Percentiles rank a stretch among this genome's conserved stretches.
These are phyloP conservation scores for Tremellales sp. DNA, from an alignment of 1,284 basidiomycete genomes.

Conservation along the genomic window DNA sequence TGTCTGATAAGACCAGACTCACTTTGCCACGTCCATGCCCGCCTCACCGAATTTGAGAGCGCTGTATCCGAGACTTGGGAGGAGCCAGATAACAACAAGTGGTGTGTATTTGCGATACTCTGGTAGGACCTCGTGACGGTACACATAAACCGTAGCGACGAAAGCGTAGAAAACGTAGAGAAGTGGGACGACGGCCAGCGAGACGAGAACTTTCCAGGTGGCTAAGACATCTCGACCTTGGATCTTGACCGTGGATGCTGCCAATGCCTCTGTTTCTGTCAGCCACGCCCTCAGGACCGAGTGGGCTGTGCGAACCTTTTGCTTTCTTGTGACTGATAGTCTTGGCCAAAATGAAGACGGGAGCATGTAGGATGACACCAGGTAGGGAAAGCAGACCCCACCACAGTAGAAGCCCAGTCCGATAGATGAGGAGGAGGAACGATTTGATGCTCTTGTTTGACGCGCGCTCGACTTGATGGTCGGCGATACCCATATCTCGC, in stretches of 20 bases:
- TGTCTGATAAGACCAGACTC: conserved; percentile 6
- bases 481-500: conserved; percentile 89
- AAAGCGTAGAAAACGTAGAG: conserved; percentile 81
- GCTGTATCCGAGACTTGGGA: conserved; percentile 89
- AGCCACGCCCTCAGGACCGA: neutral
- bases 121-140: conserved; percentile 59
- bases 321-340: conserved; percentile 85
- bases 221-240: conserved; percentile 92
- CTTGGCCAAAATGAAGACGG: conserved; percentile 91
- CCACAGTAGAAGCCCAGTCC: conserved; percentile 70
- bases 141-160: conserved; percentile 71
- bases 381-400: conserved; percentile 90
- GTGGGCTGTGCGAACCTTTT: conserved; percentile 58
- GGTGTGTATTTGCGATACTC: conserved; percentile 74
- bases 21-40: conserved; percentile 98
- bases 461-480: conserved; percentile 88
- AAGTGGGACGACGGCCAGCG: conserved; percentile 81
- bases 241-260: conserved; percentile 93
- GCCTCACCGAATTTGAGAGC: conserved; percentile 98
- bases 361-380: conserved; percentile 89
- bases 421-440: conserved; percentile 77
- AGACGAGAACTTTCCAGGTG: conserved; percentile 97
- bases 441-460: conserved; percentile 84
- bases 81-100: conserved; percentile 65
- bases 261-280: conserved; percentile 78